Evolutionary conservation across 2,329 filamentous ascomycete genomes (phyloP).

Genomic region (Chaetomiaceae sp.): DNA sequence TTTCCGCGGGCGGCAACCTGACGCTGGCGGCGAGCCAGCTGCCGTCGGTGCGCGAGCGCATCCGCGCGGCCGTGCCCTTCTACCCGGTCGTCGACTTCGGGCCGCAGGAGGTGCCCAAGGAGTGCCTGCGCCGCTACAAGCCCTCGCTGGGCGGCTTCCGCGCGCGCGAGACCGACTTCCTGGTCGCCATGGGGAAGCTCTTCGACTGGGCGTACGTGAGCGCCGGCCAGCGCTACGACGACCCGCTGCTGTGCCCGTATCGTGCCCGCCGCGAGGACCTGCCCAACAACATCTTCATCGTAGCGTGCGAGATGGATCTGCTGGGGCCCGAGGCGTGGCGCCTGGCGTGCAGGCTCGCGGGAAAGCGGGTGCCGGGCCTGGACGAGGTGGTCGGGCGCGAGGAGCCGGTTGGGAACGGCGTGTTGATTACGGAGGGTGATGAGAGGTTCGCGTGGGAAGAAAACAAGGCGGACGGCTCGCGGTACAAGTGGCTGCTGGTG

Average conservation of each 20-base stretch:
- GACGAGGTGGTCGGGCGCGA: conserved; percentile 27
- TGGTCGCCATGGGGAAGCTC: conserved; percentile 25
- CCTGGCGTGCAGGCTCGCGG: conserved; percentile 32
- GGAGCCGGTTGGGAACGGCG: conserved; percentile 18
- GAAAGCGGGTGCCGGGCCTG: conserved; percentile 25
- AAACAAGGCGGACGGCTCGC: conserved; percentile 14
- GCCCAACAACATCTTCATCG: conserved; percentile 37
- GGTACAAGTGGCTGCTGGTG: conserved; percentile 29
- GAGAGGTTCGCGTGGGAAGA: conserved; percentile 27
- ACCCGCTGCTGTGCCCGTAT: conserved; percentile 39
- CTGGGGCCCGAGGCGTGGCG: conserved; percentile 37
- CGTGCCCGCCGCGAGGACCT: conserved; percentile 29
- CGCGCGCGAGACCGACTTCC: conserved; percentile 22
- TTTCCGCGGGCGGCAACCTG: conserved; percentile 47
- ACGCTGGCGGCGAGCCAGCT: conserved; percentile 37
- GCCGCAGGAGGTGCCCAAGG: conserved; percentile 27
- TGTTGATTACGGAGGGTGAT: conserved; percentile 24
- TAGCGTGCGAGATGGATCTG: conserved; percentile 42
- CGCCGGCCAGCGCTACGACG: conserved; percentile 28
- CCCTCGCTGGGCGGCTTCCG: conserved; percentile 27
- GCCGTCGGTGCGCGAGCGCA: conserved; percentile 28
- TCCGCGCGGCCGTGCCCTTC: conserved; percentile 35
- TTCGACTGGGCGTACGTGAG: conserved; percentile 40
- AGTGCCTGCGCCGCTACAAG: conserved; percentile 32
- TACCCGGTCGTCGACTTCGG: conserved; percentile 41